Conservation (phyloP, 345 rosid species). For the Turritis glabra region DNA sequence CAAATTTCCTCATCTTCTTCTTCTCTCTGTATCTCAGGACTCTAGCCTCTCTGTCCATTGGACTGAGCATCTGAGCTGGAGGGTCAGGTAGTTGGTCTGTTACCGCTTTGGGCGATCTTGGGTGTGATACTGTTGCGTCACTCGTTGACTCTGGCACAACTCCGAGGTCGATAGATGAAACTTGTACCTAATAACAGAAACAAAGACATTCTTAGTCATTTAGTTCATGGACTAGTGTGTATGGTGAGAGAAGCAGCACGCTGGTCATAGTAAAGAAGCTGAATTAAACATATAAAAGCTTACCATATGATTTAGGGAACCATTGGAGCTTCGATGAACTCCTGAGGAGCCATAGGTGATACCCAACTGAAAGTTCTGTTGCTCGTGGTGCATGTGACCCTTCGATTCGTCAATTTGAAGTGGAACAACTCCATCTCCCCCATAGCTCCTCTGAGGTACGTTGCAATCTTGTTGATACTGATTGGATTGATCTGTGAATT, state of each 20-base stretch:
- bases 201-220: not conserved
- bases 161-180: conserved; percentile 28
- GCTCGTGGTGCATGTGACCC: conserved; percentile 28
- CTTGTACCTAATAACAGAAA: not conserved
- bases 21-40: conserved; percentile 94
- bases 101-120: conserved; percentile 56
- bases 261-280: not conserved
- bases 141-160: conserved; percentile 71
- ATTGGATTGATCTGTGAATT: conserved; percentile 16
- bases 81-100: conserved; percentile 57
- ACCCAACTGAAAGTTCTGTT: conserved; percentile 49
- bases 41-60: conserved; percentile 87
- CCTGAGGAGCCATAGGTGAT: conserved; percentile 53
- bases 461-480: conserved; percentile 27
- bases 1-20: conserved; percentile 85
- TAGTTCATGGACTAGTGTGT: not conserved
- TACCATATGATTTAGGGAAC: conserved; percentile 54
- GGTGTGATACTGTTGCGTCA: conserved; percentile 57
- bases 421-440: conserved; percentile 35
- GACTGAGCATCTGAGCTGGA: conserved; percentile 61
- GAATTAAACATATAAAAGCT: not conserved
- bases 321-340: conserved; percentile 49
- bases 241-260: not conserved
- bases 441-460: conserved; percentile 28
- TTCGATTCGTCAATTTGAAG: conserved; percentile 18